These are phyloP conservation scores for Favolaschia claudopus DNA, from an alignment of 768 basidiomycete genomes.

Conservation along the genomic window DNA sequence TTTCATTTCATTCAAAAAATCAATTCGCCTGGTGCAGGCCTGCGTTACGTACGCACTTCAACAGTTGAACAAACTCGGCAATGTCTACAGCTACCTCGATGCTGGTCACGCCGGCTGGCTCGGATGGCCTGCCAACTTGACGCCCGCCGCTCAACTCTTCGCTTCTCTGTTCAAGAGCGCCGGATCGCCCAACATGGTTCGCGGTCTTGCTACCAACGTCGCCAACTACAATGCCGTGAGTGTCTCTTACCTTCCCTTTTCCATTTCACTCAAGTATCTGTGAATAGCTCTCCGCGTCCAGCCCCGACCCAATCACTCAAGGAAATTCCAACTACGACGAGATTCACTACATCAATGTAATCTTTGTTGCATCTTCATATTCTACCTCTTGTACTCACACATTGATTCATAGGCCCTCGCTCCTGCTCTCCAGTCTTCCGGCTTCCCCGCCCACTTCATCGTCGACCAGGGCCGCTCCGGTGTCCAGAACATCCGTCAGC, in stretches of 20 bases:
- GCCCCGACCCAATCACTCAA: constrained; percentile 68
- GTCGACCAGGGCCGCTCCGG: constrained; percentile 74
- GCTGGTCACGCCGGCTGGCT: constrained; percentile 73
- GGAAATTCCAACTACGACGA: constrained; percentile 70
- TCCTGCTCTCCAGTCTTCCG: constrained; percentile 48
- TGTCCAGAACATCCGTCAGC: constrained; percentile 63
- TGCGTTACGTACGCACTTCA: constrained; percentile 64
- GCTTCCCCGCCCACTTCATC: constrained; percentile 69
- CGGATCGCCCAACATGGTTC: constrained; percentile 62
- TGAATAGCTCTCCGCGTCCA: constrained; percentile 48
- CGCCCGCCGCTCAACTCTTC: constrained; percentile 65
- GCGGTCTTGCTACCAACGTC: constrained; percentile 68
- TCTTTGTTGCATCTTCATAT: constrained; percentile 1
- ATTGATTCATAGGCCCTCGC: constrained; percentile 62
- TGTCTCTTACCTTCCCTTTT: constrained; percentile 13
- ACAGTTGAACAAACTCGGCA: constrained; percentile 58
- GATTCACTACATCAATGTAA: constrained; percentile 62
- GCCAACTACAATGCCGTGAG: constrained; percentile 55
- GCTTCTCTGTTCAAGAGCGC: constrained; percentile 55
- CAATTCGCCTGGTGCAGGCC: constrained; percentile 33
- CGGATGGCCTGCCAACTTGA: constrained; percentile 71
- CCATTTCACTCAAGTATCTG: constrained; percentile 38
- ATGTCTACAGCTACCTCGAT: constrained; percentile 67
- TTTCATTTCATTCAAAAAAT: background rate
- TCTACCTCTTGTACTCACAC: background rate